Conservation (phyloP, 2,329 filamentous ascomycete genomes). For the Corinectria fuckeliana region DNA sequence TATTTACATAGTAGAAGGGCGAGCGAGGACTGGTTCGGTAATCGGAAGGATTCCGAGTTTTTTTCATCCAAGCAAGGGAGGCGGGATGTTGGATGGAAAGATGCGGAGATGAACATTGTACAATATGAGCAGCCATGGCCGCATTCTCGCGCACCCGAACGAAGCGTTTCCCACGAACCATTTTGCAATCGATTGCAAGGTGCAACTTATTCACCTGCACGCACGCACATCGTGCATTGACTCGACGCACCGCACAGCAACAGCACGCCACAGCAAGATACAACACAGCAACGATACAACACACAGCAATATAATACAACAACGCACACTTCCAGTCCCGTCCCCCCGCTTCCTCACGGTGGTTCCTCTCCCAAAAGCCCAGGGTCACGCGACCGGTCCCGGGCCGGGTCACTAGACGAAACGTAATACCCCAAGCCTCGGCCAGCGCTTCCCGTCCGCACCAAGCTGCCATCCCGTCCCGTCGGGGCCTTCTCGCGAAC, state of each 20-base stretch:
- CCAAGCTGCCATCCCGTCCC: constrained; percentile 5
- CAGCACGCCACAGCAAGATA: not conserved
- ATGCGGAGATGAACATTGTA: constrained; percentile 25
- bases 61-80: constrained; percentile 14
- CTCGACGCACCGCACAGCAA: constrained; percentile 1
- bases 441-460: constrained; percentile 4
- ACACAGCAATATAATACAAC: constrained; percentile 11
- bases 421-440: not conserved
- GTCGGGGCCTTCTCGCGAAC: too few relatives aligned
- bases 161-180: constrained; percentile 11
- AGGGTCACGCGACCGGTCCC: constrained; percentile 15
- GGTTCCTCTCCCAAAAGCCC: not conserved
- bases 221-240: constrained; percentile 24
- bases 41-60: constrained; percentile 8
- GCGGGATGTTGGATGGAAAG: constrained; percentile 17
- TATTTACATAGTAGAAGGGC: too few relatives aligned
- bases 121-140: constrained; percentile 22
- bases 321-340: not conserved
- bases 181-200: constrained; percentile 23
- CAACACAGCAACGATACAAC: not conserved
- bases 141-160: constrained; percentile 1
- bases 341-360: not conserved
- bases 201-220: too few relatives aligned
- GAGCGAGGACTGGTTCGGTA: constrained; percentile 17
- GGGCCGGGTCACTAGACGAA: constrained; percentile 13